phyloP scores from a whole-genome alignment of 352 stramenopile species.

The Phytophthora litchii region DNA sequence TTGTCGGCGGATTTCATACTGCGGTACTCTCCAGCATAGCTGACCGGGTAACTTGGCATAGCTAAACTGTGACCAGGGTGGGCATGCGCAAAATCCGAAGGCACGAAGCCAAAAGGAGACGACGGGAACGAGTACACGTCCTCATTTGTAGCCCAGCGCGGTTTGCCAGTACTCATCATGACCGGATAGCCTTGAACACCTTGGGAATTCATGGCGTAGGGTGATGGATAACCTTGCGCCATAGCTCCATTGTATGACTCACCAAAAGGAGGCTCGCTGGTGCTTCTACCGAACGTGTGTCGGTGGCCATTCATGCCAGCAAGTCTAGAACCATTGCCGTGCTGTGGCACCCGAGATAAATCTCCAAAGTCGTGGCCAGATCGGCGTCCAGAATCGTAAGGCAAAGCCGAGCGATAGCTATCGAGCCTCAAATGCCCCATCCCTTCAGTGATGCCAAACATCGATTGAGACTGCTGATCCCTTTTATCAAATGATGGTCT shows the following conservation, averaged over 20 bases:
- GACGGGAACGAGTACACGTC: constrained; percentile 28
- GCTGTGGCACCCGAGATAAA: constrained; percentile 23
- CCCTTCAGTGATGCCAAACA: constrained; percentile 34
- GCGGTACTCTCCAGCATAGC: constrained; percentile 30
- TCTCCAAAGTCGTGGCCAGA: constrained; percentile 20
- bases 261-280: constrained; percentile 37
- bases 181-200: constrained; percentile 25
- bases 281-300: constrained; percentile 29
- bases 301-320: constrained; percentile 23
- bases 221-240: constrained; percentile 30
- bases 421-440: constrained; percentile 38
- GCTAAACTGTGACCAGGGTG: constrained; percentile 19
- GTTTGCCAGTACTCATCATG: constrained; percentile 30
- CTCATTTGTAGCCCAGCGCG: constrained; percentile 29
- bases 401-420: constrained; percentile 26
- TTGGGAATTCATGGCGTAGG: constrained; percentile 26
- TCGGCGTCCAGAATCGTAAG: constrained; percentile 19
- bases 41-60: constrained; percentile 16
- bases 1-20: constrained; percentile 29
- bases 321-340: constrained; percentile 14
- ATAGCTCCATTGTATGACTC: constrained; percentile 31
- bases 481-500: constrained; percentile 27
- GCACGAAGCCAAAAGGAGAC: constrained; percentile 31
- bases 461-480: constrained; percentile 18
- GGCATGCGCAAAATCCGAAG: constrained; percentile 31